Evolutionary conservation across 2,329 filamentous ascomycete species (phyloP).

Genomic region (Sclerotiophoma versabilis): DNA sequence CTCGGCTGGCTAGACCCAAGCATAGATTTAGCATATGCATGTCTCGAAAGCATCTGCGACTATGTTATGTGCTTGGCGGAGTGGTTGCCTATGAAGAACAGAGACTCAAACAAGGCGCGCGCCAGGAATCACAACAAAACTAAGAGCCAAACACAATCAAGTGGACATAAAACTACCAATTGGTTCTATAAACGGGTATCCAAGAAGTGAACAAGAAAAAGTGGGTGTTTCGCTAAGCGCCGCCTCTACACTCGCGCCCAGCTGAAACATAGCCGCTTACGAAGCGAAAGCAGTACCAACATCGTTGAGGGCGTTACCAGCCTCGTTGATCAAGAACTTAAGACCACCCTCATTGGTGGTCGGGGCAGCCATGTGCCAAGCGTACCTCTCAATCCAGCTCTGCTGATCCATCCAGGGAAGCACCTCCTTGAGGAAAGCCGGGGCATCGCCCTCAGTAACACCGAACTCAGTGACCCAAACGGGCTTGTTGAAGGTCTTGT

Average conservation of each 20-base stretch:
- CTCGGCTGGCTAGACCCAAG: too few species aligned
- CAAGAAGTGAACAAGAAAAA: slow-evolving; percentile 1
- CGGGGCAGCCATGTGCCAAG: slow-evolving; percentile 40
- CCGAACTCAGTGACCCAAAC: slow-evolving; percentile 51
- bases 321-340: slow-evolving; percentile 27
- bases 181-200: slow-evolving; percentile 20
- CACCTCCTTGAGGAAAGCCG: slow-evolving; percentile 41
- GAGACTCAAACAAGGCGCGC: too few species aligned
- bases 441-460: slow-evolving; percentile 31
- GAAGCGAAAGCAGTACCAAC: slow-evolving; percentile 22
- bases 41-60: too few species aligned
- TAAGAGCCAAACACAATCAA: too few species aligned
- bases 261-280: background rate
- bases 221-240: background rate
- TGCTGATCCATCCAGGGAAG: slow-evolving; percentile 46
- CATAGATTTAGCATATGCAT: too few species aligned
- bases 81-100: too few species aligned
- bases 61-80: too few species aligned
- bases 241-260: background rate
- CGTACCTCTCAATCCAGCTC: slow-evolving; percentile 45
- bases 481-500: slow-evolving; percentile 36
- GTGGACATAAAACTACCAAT: background rate
- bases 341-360: slow-evolving; percentile 22
- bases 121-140: too few species aligned
- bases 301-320: slow-evolving; percentile 28